Percentiles rank a stretch among this genome's conserved stretches.
These are phyloP conservation scores for Meyerozyma athensensis DNA, from an alignment of 1,139 yeast genomes.

Conservation along the genomic window DNA sequence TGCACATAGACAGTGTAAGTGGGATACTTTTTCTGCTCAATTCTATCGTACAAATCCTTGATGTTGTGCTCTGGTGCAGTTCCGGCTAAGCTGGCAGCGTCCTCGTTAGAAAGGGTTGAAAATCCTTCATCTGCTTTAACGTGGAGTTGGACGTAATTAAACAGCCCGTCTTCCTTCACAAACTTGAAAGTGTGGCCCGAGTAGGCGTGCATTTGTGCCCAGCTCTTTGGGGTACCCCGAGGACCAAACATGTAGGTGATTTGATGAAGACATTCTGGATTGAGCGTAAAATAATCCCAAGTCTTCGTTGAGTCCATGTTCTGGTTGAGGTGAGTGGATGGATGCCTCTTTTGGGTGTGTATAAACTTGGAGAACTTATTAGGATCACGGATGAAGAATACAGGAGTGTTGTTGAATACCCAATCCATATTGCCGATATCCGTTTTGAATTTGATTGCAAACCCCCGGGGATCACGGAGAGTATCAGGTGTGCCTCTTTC, in stretches of 20 bases:
- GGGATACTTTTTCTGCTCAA: constrained; percentile 56
- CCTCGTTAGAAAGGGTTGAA: constrained; percentile 50
- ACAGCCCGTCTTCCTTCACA: constrained; percentile 61
- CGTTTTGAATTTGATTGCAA: constrained; percentile 52
- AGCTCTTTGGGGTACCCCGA: constrained; percentile 65
- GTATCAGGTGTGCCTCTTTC: constrained; percentile 56
- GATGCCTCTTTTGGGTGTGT: constrained; percentile 69
- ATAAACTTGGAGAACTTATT: constrained; percentile 53
- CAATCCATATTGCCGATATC: constrained; percentile 58
- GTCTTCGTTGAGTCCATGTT: constrained; percentile 58
- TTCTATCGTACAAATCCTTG: constrained; percentile 58
- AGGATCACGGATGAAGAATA: constrained; percentile 58
- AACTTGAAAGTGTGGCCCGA: constrained; percentile 72
- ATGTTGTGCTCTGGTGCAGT: constrained; percentile 62
- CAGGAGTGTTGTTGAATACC: constrained; percentile 60
- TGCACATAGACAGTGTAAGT: constrained; percentile 64
- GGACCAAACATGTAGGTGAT: constrained; percentile 58
- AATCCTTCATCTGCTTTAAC: constrained; percentile 57
- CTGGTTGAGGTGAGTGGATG: constrained; percentile 67
- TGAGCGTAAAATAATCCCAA: constrained; percentile 62
- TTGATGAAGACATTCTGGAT: constrained; percentile 64
- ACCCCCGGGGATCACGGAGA: constrained; percentile 58
- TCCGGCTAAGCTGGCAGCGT: constrained; percentile 55
- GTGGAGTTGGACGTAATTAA: constrained; percentile 65
- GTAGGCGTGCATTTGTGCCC: constrained; percentile 66